Percentiles rank a stretch among this genome's conserved stretches.
phyloP scores from a whole-genome alignment of 768 basidiomycete genomes.

The Boletus vinaceobasis region DNA sequence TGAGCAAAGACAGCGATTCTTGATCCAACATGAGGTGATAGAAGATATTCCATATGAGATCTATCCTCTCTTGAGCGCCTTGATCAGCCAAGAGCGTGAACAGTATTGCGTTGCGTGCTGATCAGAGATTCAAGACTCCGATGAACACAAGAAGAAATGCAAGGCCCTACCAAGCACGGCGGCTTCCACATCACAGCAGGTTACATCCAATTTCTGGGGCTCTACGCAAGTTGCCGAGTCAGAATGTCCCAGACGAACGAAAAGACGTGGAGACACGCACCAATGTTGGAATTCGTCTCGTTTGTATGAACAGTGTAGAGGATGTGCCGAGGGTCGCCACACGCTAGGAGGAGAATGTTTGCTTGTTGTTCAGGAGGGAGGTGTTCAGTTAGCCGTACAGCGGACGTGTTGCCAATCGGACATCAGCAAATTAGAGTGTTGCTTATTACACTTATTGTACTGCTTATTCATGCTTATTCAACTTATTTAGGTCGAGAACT shows the following conservation, averaged over 20 bases:
- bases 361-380: conserved; percentile 47
- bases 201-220: conserved; percentile 25
- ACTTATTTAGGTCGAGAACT: no score
- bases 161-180: conserved; percentile 27
- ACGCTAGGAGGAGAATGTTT: conserved; percentile 50
- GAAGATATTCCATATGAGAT: conserved; percentile 31
- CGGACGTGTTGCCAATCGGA: conserved; percentile 57
- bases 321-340: conserved; percentile 55
- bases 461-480: no score
- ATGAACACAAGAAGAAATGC: neutral
- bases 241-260: neutral
- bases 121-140: neutral
- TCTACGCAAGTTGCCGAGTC: conserved; percentile 11
- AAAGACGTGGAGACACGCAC: conserved; percentile 3
- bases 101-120: conserved; percentile 29
- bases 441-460: no score
- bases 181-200: conserved; percentile 29
- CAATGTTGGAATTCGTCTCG: conserved; percentile 2
- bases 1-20: conserved; percentile 22
- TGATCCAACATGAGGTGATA: conserved; percentile 29
- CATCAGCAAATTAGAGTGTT: no score
- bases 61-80: conserved; percentile 9
- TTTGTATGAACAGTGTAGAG: conserved; percentile 43
- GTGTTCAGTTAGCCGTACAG: conserved; percentile 46
- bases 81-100: conserved; percentile 29